These are phyloP conservation scores for Tephrocybe sp. DNA, from an alignment of 768 basidiomycete species.

Conservation along the genomic window DNA sequence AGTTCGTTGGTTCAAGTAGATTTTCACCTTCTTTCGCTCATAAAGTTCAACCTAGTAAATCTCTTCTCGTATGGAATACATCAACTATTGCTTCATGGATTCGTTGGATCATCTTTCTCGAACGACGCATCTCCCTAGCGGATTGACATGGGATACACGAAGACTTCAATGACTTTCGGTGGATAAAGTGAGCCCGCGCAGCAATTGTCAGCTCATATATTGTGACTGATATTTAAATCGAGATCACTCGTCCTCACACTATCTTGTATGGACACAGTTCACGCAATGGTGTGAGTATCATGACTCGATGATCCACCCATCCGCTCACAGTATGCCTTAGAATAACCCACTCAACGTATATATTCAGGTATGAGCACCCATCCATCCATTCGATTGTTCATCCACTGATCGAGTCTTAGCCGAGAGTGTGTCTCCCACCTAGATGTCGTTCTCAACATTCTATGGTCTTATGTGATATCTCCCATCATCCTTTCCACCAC, in stretches of 20 bases:
- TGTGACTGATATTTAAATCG: neutral
- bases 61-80: neutral
- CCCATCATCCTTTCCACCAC: neutral
- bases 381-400: neutral
- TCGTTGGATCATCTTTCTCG: neutral
- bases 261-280: conserved; percentile 1
- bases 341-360: neutral
- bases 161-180: conserved; percentile 6
- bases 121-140: neutral
- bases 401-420: neutral
- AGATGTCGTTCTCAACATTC: neutral
- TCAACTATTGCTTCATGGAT: neutral
- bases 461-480: neutral
- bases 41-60: neutral
- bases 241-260: neutral
- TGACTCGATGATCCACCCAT: neutral
- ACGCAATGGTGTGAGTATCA: neutral
- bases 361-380: neutral
- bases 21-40: neutral
- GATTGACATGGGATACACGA: neutral
- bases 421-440: neutral
- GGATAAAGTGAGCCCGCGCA: conserved; percentile 1
- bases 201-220: neutral
- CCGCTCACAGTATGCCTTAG: neutral
- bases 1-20: neutral